phyloP scores from a whole-genome alignment of 2,329 filamentous ascomycete genomes.

The Talaromyces sp. region DNA sequence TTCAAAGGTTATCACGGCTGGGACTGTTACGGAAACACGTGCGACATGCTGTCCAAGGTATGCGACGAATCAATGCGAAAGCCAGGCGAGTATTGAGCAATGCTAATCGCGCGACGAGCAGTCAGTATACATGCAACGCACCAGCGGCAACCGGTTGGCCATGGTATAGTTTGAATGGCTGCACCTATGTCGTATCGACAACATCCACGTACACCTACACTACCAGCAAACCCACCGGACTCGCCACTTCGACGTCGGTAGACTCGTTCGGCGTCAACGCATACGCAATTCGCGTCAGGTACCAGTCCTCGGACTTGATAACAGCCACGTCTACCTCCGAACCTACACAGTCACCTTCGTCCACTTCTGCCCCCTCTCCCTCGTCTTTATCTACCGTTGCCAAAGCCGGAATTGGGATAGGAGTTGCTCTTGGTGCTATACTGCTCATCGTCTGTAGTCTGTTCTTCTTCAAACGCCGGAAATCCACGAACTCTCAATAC shows the following conservation, averaged over 20 bases:
- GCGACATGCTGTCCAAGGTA: slow-evolving; percentile 8
- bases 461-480: neutral
- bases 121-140: neutral
- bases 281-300: neutral
- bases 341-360: neutral
- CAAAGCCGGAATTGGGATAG: neutral
- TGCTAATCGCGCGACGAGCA: neutral
- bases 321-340: neutral
- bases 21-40: neutral
- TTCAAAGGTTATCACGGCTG: neutral
- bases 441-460: neutral
- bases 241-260: neutral
- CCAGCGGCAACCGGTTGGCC: neutral
- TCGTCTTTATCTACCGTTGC: neutral
- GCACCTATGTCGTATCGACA: neutral
- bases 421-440: neutral
- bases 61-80: neutral
- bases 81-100: neutral
- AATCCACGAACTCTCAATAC: neutral
- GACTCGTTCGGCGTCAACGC: neutral
- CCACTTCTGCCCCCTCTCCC: neutral
- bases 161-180: neutral
- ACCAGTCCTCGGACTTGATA: neutral
- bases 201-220: neutral
- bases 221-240: neutral